phyloP scores from a whole-genome alignment of 495 filamentous ascomycete genomes.

The Cairneyella variabilis region DNA sequence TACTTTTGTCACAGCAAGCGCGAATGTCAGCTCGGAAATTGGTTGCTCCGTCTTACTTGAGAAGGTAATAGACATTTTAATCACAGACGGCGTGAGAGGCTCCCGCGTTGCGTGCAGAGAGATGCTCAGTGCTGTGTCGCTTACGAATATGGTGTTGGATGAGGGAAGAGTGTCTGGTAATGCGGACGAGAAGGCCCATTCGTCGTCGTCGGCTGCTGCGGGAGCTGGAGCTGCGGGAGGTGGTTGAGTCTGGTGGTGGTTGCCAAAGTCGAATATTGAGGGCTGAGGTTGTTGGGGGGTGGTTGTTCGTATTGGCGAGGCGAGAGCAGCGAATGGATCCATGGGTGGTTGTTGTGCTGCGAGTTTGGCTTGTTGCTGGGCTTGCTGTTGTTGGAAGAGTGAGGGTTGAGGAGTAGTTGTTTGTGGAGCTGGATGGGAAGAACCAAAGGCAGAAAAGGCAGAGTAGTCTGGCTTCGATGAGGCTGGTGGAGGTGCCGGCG shows the following conservation, averaged over 20 bases:
- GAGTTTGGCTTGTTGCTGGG: constrained; percentile 26
- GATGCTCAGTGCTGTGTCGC: constrained; percentile 47
- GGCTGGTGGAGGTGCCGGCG: constrained; percentile 22
- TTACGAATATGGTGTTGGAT: constrained; percentile 44
- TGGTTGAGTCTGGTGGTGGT: constrained; percentile 21
- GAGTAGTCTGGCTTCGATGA: constrained; percentile 51
- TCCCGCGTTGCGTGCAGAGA: constrained; percentile 43
- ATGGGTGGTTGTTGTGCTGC: constrained; percentile 35
- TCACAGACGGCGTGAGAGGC: constrained; percentile 39
- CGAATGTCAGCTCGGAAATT: constrained; percentile 80
- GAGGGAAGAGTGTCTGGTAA: constrained; percentile 50
- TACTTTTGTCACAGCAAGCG: constrained; percentile 92
- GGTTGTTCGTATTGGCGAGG: constrained; percentile 43
- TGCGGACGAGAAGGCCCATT: constrained; percentile 91
- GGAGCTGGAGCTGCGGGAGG: constrained; percentile 30
- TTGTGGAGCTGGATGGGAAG: constrained; percentile 35
- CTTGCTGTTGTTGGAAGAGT: constrained; percentile 37
- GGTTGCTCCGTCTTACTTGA: constrained; percentile 70
- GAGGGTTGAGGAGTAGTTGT: constrained; percentile 43
- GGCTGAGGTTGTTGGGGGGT: constrained; percentile 33
- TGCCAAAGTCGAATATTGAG: constrained; percentile 26
- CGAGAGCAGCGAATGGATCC: constrained; percentile 71
- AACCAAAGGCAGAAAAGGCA: constrained; percentile 54
- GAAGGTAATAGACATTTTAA: constrained; percentile 62
- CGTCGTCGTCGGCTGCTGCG: constrained; percentile 65